Base-by-base conservation (phyloP, 768 basidiomycete genomes). In the Tulasnella sp. region DNA sequence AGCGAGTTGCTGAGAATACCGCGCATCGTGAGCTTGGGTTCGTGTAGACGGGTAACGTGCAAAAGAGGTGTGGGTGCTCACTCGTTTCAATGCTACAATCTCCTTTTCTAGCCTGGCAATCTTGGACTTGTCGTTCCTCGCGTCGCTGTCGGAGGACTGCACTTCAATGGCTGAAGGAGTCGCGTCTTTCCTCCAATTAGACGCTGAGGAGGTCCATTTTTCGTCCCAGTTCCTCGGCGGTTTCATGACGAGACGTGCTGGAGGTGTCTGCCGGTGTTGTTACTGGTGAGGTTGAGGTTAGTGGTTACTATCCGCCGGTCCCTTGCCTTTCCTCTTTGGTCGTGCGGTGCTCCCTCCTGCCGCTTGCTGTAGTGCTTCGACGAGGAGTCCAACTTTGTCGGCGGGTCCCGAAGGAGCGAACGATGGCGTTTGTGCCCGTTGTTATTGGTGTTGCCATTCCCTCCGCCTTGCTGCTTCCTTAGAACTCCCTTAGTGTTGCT, bases 301-400 rank as follows among this genome's bases (percentile, higher is more conserved):
- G n/a, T n/a, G n/a, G n/a, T n/a, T n/a, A n/a, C n/a, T n/a, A 20
- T 58, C 54, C 54, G 76, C 46, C 76, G 31, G 44, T 28, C 44
- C 48, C 37, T 77, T 77, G n/a, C 76, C 76, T 34, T 77, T 77
- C 31, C 76, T 50, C 58, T 77, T 77, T 58, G 48, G 44, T 50
- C 76, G n/a, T n/a, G n/a, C n/a, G n/a, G n/a, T n/a, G n/a, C n/a
- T n/a, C n/a, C n/a, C n/a, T n/a, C n/a, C n/a, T 34, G 11, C 31
- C 72, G 6, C 44, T 14, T 46, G 44, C 24, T 73, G 37, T 4
- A 42, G 72, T 34, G 9, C 72, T 73, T 73, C 72, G 6, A 73
- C 72, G 20, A 73, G 42, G 7, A 73, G 72, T 31, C 72, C 72
- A 14, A 73, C 7, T 73, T 73, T 31, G 42, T 73, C 72, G 34